phyloP scores from a whole-genome alignment of 176 grass and related monocot species.

The Microstegium vimineum region DNA sequence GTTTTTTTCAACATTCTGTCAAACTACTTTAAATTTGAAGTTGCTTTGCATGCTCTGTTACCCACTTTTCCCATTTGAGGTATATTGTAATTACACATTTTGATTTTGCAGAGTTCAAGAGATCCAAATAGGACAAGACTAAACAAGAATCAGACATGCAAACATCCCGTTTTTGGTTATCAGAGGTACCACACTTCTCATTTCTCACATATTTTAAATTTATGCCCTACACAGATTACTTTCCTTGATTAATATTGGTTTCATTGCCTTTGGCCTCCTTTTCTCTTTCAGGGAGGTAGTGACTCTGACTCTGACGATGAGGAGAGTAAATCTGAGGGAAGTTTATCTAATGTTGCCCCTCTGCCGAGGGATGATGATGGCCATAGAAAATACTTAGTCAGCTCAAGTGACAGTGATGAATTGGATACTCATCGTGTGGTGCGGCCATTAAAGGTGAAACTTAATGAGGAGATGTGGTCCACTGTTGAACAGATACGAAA shows the following conservation, averaged over 20 bases:
- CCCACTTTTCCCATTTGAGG: neutral
- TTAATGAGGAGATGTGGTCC: constrained; percentile 80
- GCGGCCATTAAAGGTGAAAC: constrained; percentile 63
- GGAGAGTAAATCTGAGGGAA: constrained; percentile 26
- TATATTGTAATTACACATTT: neutral
- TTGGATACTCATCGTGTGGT: constrained; percentile 65
- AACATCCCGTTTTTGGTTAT: neutral
- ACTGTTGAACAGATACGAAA: constrained; percentile 87
- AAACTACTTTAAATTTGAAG: neutral
- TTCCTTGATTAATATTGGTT: neutral
- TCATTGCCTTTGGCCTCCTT: neutral
- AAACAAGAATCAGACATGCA: neutral
- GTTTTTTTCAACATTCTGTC: neutral
- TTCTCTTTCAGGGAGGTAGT: constrained; percentile 27
- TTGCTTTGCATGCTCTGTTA: neutral
- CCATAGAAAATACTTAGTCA: neutral
- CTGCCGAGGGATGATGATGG: neutral
- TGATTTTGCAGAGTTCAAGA: neutral
- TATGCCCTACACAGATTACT: neutral
- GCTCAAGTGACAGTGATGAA: constrained; percentile 59
- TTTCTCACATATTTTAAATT: neutral
- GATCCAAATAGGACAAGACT: neutral
- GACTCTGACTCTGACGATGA: constrained; percentile 16
- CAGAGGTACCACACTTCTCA: neutral
- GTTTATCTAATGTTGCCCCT: neutral